phyloP scores from a whole-genome alignment of 2,329 filamentous ascomycete genomes.

The Botryotinia narcissicola region DNA sequence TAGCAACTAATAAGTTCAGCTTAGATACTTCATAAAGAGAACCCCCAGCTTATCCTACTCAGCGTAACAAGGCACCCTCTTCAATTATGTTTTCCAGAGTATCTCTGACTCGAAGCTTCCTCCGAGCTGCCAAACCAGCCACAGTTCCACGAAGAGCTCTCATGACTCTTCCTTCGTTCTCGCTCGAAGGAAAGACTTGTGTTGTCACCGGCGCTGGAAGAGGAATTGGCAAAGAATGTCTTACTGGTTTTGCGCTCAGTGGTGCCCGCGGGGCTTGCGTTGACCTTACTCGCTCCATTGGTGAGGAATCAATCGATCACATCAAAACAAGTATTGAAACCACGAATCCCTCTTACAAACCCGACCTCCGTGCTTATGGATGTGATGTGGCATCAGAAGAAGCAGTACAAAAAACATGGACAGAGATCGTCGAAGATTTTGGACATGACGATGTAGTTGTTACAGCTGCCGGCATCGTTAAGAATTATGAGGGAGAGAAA shows the following conservation, averaged over 20 bases:
- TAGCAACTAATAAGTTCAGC: not conserved
- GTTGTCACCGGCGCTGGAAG: constrained; percentile 52
- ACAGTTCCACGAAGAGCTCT: constrained; percentile 22
- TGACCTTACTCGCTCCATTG: constrained; percentile 26
- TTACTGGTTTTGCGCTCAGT: constrained; percentile 40
- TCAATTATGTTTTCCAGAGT: not conserved
- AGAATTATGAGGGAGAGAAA: constrained; percentile 38
- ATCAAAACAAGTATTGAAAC: constrained; percentile 36
- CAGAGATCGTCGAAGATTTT: constrained; percentile 40
- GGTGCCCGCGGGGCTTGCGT: constrained; percentile 33
- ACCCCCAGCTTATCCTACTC: not conserved
- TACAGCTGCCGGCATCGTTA: constrained; percentile 43
- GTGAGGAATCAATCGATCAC: constrained; percentile 34
- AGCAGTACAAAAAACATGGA: constrained; percentile 40
- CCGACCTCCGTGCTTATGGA: constrained; percentile 41
- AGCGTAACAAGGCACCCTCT: not conserved
- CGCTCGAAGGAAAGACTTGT: constrained; percentile 45
- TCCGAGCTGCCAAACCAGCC: not conserved
- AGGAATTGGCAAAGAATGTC: constrained; percentile 51
- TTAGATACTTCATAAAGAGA: not conserved
- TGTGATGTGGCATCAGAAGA: constrained; percentile 42
- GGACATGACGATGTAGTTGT: constrained; percentile 42
- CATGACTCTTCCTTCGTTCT: constrained; percentile 40
- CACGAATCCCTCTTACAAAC: constrained; percentile 26
- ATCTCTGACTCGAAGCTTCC: not conserved